These are phyloP conservation scores for Rhodotorula paludigena DNA, from an alignment of 768 basidiomycete genomes.

Conservation along the genomic window DNA sequence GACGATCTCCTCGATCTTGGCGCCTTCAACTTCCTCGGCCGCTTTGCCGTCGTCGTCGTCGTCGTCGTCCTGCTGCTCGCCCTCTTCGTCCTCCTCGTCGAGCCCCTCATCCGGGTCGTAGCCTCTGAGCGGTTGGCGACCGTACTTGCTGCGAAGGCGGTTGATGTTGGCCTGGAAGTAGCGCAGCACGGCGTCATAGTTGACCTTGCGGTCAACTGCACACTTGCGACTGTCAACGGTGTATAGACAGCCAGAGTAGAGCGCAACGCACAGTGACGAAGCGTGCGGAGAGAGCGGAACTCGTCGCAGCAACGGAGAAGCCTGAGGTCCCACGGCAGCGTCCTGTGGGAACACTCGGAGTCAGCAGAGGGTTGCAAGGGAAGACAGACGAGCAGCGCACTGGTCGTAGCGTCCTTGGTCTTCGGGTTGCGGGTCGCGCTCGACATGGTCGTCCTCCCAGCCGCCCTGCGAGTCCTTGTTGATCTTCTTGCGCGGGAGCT, in stretches of 20 bases:
- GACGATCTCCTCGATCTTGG: neutral
- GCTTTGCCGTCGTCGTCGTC: neutral
- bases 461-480: slow-evolving; percentile 2
- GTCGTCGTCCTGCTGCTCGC: neutral
- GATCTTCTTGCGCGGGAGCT: slow-evolving; percentile 16
- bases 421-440: slow-evolving; percentile 2
- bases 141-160: slow-evolving; percentile 2
- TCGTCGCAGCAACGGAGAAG: slow-evolving; percentile 15
- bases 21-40: neutral
- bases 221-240: too few relatives aligned
- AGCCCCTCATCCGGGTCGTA: neutral
- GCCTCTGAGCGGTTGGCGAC: slow-evolving; percentile 8
- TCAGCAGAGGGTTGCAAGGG: too few relatives aligned
- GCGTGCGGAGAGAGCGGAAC: slow-evolving; percentile 8
- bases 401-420: slow-evolving; percentile 5
- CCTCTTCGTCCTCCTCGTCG: neutral
- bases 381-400: neutral
- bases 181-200: slow-evolving; percentile 1
- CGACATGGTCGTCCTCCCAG: neutral
- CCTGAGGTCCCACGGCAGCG: slow-evolving; percentile 5
- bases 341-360: neutral
- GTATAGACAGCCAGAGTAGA: neutral
- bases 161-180: slow-evolving; percentile 4
- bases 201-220: slow-evolving; percentile 1
- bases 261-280: neutral